Evolutionary conservation across 2,329 filamentous ascomycete genomes (phyloP).

Genomic region (Botrytis pseudocinerea): DNA sequence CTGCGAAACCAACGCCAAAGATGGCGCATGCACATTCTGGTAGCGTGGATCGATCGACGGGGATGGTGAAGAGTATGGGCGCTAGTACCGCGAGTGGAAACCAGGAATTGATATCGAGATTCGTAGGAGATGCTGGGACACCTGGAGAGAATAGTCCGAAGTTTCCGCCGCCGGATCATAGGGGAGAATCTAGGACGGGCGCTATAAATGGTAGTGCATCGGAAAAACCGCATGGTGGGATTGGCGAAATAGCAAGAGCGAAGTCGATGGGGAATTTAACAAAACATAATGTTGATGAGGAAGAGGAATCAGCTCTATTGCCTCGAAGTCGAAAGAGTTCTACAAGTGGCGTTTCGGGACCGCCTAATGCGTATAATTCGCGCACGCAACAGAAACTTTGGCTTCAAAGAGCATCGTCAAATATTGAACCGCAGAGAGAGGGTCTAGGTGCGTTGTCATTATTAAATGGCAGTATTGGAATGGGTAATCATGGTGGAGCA

Average conservation of each 20-base stretch:
- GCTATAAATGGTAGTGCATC: slow-evolving; percentile 24
- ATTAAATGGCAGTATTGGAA: slow-evolving; percentile 39
- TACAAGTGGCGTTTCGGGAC: slow-evolving; percentile 36
- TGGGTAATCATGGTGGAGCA: slow-evolving; percentile 30
- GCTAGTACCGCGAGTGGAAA: slow-evolving; percentile 28
- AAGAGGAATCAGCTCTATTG: slow-evolving; percentile 48
- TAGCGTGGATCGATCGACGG: slow-evolving; percentile 31
- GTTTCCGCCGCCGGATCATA: slow-evolving; percentile 42
- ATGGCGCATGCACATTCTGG: slow-evolving; percentile 40
- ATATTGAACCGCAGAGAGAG: slow-evolving; percentile 59
- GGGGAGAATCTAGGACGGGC: slow-evolving; percentile 32
- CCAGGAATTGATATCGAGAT: slow-evolving; percentile 58
- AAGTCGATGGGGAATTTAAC: slow-evolving; percentile 21
- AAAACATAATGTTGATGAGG: slow-evolving; percentile 38
- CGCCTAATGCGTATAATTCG: slow-evolving; percentile 43
- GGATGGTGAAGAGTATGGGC: slow-evolving; percentile 29
- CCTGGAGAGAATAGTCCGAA: slow-evolving; percentile 51
- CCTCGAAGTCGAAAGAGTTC: slow-evolving; percentile 43
- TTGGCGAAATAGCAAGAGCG: slow-evolving; percentile 18
- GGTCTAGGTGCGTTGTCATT: slow-evolving; percentile 31
- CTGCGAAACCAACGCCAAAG: slow-evolving; percentile 45
- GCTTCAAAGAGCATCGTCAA: slow-evolving; percentile 70
- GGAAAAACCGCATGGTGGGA: slow-evolving; percentile 12
- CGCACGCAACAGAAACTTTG: slow-evolving; percentile 76
- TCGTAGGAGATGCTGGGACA: slow-evolving; percentile 55